Evolutionary conservation across 495 filamentous ascomycete genomes (phyloP).

Genomic region (Xylaria nigripes): DNA sequence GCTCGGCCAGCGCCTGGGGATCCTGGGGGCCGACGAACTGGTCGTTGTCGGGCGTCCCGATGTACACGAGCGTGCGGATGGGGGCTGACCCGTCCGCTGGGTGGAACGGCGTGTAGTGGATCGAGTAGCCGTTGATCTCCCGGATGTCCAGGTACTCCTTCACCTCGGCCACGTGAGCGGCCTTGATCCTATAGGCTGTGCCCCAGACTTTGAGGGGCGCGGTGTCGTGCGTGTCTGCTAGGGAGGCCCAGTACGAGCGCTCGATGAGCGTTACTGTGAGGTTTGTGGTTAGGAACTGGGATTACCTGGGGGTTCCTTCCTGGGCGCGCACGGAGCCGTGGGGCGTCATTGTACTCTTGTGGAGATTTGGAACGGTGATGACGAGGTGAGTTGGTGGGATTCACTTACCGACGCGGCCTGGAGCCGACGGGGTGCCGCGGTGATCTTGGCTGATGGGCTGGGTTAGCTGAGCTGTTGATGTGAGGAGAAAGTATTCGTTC

Average conservation of each 20-base stretch:
- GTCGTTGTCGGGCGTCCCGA: constrained; percentile 87
- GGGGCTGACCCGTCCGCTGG: constrained; percentile 38
- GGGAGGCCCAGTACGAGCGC: constrained; percentile 65
- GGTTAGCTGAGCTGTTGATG: background rate
- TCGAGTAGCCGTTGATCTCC: constrained; percentile 93
- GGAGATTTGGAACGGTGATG: too few species aligned
- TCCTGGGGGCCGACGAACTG: constrained; percentile 84
- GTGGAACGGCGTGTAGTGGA: constrained; percentile 79
- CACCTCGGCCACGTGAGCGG: constrained; percentile 67
- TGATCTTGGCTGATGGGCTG: constrained; percentile 67
- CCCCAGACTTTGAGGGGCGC: constrained; percentile 72
- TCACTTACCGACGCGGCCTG: constrained; percentile 58
- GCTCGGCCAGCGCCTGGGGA: constrained; percentile 70
- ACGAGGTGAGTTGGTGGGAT: too few species aligned
- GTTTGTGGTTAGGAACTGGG: background rate
- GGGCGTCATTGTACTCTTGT: background rate
- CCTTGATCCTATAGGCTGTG: constrained; percentile 80
- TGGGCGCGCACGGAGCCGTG: too few species aligned
- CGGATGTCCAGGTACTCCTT: constrained; percentile 88
- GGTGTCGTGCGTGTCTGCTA: constrained; percentile 59
- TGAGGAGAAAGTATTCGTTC: background rate
- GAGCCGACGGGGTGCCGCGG: constrained; percentile 77
- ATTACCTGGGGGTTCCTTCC: too few species aligned
- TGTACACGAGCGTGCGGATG: constrained; percentile 69
- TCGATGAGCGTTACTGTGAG: constrained; percentile 75